phyloP scores from a whole-genome alignment of 495 filamentous ascomycete genomes.

The Geopyxis carbonaria region DNA sequence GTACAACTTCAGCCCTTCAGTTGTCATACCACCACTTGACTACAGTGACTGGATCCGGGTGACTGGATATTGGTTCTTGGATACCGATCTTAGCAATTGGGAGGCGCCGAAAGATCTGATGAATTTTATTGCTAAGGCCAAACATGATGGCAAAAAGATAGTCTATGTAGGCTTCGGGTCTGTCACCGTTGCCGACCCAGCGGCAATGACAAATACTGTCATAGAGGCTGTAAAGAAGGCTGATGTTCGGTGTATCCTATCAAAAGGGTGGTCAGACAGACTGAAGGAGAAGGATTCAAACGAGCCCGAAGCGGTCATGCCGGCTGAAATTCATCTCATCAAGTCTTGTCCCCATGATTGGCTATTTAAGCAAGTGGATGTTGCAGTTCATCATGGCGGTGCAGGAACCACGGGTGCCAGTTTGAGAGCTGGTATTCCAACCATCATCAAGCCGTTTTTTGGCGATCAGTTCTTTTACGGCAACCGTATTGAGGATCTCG shows the following conservation, averaged over 20 bases:
- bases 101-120: slow-evolving; percentile 54
- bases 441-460: slow-evolving; percentile 92
- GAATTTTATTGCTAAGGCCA: slow-evolving; percentile 64
- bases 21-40: slow-evolving; percentile 82
- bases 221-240: slow-evolving; percentile 82
- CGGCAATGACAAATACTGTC: slow-evolving; percentile 71
- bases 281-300: slow-evolving; percentile 34
- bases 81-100: slow-evolving; percentile 50
- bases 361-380: slow-evolving; percentile 88
- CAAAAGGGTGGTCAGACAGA: slow-evolving; percentile 98
- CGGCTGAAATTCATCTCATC: slow-evolving; percentile 69
- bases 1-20: slow-evolving; percentile 88
- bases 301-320: slow-evolving; percentile 53
- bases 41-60: slow-evolving; percentile 96
- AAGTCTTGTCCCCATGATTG: slow-evolving; percentile 89
- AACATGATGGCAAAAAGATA: slow-evolving; percentile 68
- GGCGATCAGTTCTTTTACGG: slow-evolving; percentile 97
- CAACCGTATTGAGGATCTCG: slow-evolving; percentile 70
- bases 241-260: slow-evolving; percentile 85
- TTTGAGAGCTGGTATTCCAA: slow-evolving; percentile 77
- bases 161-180: slow-evolving; percentile 97
- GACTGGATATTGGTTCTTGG: slow-evolving; percentile 95
- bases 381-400: slow-evolving; percentile 85
- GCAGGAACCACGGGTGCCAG: slow-evolving; percentile 92
- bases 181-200: slow-evolving; percentile 82